Evolutionary conservation across 192 early-diverging fungal genomes (phyloP), one percentile per base, ranked within the genome.

Genomic region (Coemansia sp.): DNA sequence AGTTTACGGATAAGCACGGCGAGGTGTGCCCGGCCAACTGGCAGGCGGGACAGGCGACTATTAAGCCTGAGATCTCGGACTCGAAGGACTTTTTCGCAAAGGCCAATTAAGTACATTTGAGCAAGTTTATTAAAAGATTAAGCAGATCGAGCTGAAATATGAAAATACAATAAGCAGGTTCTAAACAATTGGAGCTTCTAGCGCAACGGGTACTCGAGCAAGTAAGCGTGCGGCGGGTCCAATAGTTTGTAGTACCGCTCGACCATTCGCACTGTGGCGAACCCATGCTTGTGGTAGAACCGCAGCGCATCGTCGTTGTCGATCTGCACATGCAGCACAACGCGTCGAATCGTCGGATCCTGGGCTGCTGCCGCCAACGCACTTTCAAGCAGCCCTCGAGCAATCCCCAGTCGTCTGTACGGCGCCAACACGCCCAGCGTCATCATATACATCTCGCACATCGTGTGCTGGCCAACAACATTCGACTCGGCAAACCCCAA

Each of bases 371-470:
- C 64, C 38, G 70, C 66, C 13, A 87, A 68, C 49, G 84, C 71
- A 49, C 83, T 75, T 23, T 77, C 65, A 59, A 95, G 87, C 61
- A 86, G 83, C 24, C 72, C 49, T 38, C 64, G 85, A 82, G 92
- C 94, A 45, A 96, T 72, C 1, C 90, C 89, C 24, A 90, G 81
- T n/a, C 88, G 74, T 23, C 95, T 78, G 64, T 90, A 96, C 12
- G 91, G 90, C 11, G 85, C 85, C 26, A 98, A 78, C 37, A 98
- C 93, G 32, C 94, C 94, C 53, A 98, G 78, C 1, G 95, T 98
- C 92, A 94, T 93, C 65, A 98, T 94, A 68, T 96, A 96, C 26
- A 94, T 48, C 37, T 81, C 78, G 27, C 27, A 52, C 51, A 19
- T 13, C 22, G 51, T 11, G 19, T 35, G 58, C 26, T 85, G 87